Evolutionary conservation across 2,329 filamentous ascomycete genomes (phyloP).

Genomic region (Botrytis elliptica): DNA sequence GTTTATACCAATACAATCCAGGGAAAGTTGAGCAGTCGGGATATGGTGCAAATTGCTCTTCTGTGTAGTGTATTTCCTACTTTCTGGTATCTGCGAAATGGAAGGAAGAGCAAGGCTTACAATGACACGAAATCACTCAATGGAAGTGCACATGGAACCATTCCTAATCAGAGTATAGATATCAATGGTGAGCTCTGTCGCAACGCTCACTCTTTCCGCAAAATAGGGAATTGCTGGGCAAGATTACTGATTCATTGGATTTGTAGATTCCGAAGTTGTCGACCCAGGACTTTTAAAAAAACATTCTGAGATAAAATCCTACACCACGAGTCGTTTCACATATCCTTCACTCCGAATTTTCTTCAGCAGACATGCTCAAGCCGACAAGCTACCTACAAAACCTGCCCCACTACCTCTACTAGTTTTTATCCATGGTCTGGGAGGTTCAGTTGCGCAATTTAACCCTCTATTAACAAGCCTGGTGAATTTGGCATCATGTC

Average conservation of each 20-base stretch:
- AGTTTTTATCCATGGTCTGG: conserved; percentile 89
- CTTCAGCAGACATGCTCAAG: conserved; percentile 76
- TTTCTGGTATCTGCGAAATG: conserved; percentile 31
- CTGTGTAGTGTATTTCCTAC: conserved; percentile 29
- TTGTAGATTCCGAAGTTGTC: conserved; percentile 32
- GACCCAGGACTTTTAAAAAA: conserved; percentile 81
- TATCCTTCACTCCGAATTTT: conserved; percentile 82
- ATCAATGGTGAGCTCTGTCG: conserved; percentile 28
- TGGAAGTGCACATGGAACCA: conserved; percentile 7
- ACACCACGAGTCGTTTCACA: conserved; percentile 64
- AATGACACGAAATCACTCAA: conserved; percentile 19
- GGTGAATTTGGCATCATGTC: conserved; percentile 76
- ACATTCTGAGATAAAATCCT: conserved; percentile 68
- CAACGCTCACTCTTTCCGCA: background rate
- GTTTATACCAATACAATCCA: conserved; percentile 27
- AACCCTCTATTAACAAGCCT: conserved; percentile 77
- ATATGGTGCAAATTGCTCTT: conserved; percentile 30
- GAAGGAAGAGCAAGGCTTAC: conserved; percentile 28
- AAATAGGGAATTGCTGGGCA: background rate
- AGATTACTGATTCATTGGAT: conserved; percentile 19
- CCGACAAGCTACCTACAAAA: conserved; percentile 72
- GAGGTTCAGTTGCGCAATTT: conserved; percentile 90
- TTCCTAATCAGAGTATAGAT: conserved; percentile 24
- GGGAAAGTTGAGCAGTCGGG: conserved; percentile 28
- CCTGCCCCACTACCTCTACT: conserved; percentile 77